Evolutionary conservation across 75 land plant genomes (phyloP).

Genomic region (Sequoiadendron giganteum): DNA sequence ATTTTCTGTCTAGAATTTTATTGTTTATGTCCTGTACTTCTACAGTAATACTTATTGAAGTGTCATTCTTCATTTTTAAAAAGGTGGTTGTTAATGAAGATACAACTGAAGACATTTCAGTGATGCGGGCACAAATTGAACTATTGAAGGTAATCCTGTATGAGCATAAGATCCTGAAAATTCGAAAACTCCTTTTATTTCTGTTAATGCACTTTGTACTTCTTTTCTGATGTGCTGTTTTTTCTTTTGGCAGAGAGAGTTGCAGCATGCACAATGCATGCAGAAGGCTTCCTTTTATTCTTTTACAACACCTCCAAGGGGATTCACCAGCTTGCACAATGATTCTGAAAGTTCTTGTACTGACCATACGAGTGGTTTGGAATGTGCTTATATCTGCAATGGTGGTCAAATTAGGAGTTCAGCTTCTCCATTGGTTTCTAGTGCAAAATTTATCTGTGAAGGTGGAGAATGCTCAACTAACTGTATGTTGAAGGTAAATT

Average conservation of each 20-base stretch:
- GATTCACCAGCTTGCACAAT: neutral
- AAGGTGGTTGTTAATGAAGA: slow-evolving; percentile 47
- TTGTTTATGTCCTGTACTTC: neutral
- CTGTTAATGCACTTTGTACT: neutral
- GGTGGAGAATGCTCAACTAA: neutral
- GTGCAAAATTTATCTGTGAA: neutral
- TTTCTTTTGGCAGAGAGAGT: neutral
- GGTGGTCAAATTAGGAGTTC: neutral
- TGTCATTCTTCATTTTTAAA: slow-evolving; percentile 4
- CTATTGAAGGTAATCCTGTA: slow-evolving; percentile 26
- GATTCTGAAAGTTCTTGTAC: neutral
- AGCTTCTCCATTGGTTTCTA: neutral
- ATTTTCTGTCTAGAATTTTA: neutral
- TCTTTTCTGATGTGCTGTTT: neutral
- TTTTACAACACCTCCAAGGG: neutral
- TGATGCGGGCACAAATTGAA: slow-evolving; percentile 31
- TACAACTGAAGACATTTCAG: slow-evolving; percentile 31
- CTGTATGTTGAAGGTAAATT: slow-evolving; percentile 7
- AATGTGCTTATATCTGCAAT: neutral
- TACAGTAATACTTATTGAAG: slow-evolving; percentile 5
- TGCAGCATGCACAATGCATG: neutral
- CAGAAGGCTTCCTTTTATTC: neutral
- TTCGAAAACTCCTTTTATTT: neutral
- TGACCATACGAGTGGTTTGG: neutral
- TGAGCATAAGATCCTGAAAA: neutral